Percentiles rank a stretch among this genome's conserved stretches.
Conservation (phyloP, 306 rosid species). For the Begonia peltatifolia region DNA sequence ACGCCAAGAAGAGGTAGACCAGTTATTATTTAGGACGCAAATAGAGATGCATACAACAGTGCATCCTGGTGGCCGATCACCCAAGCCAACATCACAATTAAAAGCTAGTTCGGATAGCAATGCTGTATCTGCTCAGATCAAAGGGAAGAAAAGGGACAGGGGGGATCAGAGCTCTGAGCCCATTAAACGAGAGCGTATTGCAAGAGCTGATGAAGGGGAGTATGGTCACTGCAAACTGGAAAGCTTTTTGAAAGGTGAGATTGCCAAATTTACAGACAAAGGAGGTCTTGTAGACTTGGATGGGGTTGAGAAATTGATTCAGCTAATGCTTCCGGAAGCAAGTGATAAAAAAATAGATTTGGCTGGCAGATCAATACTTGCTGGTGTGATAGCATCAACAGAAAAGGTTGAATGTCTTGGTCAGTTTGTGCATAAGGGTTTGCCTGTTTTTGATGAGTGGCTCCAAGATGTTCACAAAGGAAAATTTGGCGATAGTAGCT, state of each 20-base stretch:
- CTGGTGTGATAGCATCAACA: slow-evolving; percentile 57
- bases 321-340: slow-evolving; percentile 62
- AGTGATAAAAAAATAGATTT: slow-evolving; percentile 62
- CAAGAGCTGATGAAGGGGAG: slow-evolving; percentile 64
- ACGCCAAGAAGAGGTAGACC: slow-evolving; percentile 73
- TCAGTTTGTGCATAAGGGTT: slow-evolving; percentile 63
- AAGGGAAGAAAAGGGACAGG: slow-evolving; percentile 81
- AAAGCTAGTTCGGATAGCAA: slow-evolving; percentile 65
- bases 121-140: slow-evolving; percentile 21
- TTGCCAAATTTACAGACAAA: slow-evolving; percentile 67
- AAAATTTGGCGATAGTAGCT: slow-evolving; percentile 39
- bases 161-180: slow-evolving; percentile 64
- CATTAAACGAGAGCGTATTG: slow-evolving; percentile 51
- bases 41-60: slow-evolving; percentile 67
- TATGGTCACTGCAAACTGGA: slow-evolving; percentile 48
- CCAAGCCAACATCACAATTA: slow-evolving; percentile 58
- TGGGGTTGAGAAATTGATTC: slow-evolving; percentile 64
- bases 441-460: slow-evolving; percentile 81
- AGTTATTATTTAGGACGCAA: slow-evolving; percentile 44
- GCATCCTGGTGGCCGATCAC: slow-evolving; percentile 78
- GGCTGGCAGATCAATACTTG: slow-evolving; percentile 64
- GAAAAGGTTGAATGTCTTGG: slow-evolving; percentile 56
- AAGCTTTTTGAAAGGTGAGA: slow-evolving; percentile 49
- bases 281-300: slow-evolving; percentile 70
- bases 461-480: slow-evolving; percentile 85